phyloP scores from a whole-genome alignment of 352 stramenopile species.

The Discostella stelligera region DNA sequence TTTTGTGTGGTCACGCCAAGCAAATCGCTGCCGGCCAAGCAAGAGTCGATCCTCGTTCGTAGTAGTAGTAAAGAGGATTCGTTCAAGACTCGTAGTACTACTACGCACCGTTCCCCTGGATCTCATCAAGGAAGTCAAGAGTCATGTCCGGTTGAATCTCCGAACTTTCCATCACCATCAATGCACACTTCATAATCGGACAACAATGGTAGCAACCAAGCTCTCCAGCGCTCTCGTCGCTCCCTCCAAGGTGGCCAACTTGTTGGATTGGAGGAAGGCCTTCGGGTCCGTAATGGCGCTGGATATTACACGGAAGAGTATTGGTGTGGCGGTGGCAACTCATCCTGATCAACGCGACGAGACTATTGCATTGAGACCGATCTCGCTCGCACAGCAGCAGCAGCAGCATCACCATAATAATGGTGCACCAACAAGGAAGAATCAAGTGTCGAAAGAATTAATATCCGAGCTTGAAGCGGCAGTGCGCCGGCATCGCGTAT shows the following conservation, averaged over 20 bases:
- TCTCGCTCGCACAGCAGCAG: slow-evolving; percentile 1
- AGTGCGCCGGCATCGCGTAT: slow-evolving; percentile 34
- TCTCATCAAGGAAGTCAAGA: no score
- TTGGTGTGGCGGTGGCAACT: slow-evolving; percentile 35
- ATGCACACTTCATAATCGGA: neutral
- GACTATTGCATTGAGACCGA: slow-evolving; percentile 15
- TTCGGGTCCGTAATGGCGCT: slow-evolving; percentile 38
- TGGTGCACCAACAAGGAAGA: slow-evolving; percentile 7
- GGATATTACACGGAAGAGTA: slow-evolving; percentile 31
- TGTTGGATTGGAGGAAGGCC: slow-evolving; percentile 41
- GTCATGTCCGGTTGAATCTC: no score
- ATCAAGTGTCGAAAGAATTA: slow-evolving; percentile 16
- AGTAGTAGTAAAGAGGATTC: no score
- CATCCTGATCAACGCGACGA: slow-evolving; percentile 33
- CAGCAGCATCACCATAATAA: neutral
- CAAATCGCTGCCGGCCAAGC: no score
- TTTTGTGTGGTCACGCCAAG: no score
- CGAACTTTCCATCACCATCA: no score
- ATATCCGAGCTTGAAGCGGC: slow-evolving; percentile 32
- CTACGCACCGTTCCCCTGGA: no score
- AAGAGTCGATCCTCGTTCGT: no score
- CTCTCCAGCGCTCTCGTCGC: slow-evolving; percentile 32
- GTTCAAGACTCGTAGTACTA: no score
- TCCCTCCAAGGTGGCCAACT: slow-evolving; percentile 34
- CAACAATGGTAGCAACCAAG: slow-evolving; percentile 42